Evolutionary conservation across 495 filamentous ascomycete genomes (phyloP), one percentile per base, ranked within the genome.

Genomic region (Penicillium lagena): DNA sequence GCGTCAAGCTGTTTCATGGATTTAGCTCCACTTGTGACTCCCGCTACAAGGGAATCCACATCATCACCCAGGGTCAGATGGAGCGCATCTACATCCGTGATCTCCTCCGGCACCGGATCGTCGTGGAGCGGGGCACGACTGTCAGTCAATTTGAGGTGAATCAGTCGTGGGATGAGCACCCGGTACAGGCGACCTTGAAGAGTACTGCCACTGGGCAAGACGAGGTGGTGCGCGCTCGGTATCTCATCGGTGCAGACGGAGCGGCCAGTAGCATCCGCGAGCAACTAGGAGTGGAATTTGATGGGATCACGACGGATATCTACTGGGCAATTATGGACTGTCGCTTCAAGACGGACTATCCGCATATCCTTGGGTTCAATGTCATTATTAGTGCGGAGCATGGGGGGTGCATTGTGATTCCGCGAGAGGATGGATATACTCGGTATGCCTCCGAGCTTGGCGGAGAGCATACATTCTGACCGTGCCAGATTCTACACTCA

Each of bases 271-370:
- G 13, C 7, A 56, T 66, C 29, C 46, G 66, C 12, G 52, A 62
- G 42, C 17, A 46, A 31, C 32, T 69, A n/a, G 39, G 27, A 7
- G 63, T 69, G 13, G 52, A 55, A 1, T 69, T 69, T 30, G 62
- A 69, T 40, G 66, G 66, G 7, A 47, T 62, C 4, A 64, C 51
- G 29, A 69, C 65, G 7, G 62, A 67, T 38, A 58, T 66, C 30
- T 64, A 68, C 37, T 69, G 66, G 66, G 66, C 55, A 3, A 69
- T 69, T 29, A 64, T 64, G 60, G 66, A 69, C 45, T 64, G 64
- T 42, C 42, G 43, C 8, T 69, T 56, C 45, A 50, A 66, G 40
- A 58, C 47, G 15, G 65, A 70, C 34, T 68, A 63, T 38, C 66
- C 66, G 1, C 53, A 70, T 54, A 53, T 51, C 12, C 55, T 51